Evolutionary conservation across 768 basidiomycete species (phyloP).

Genomic region (Leccinellum rugosiceps): DNA sequence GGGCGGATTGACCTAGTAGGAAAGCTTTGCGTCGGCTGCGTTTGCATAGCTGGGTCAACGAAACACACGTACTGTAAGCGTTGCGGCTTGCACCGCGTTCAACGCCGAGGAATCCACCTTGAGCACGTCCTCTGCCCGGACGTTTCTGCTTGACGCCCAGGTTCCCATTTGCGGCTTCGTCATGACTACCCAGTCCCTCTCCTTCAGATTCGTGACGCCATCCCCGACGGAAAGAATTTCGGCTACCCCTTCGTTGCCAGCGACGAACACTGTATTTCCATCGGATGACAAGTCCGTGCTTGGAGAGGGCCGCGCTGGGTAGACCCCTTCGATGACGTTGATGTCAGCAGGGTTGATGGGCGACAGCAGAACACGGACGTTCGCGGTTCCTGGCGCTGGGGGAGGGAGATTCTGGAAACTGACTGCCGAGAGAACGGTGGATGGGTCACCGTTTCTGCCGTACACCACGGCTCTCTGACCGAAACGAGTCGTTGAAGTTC

Average conservation of each 20-base stretch:
- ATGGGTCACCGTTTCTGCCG: conserved; percentile 55
- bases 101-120: conserved; percentile 52
- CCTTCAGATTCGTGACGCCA: conserved; percentile 45
- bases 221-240: conserved; percentile 59
- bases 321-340: conserved; percentile 81
- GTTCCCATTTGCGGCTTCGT: conserved; percentile 68
- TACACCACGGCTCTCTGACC: conserved; percentile 67
- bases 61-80: conserved; percentile 54
- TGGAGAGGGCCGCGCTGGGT: conserved; percentile 58
- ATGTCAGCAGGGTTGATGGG: conserved; percentile 83
- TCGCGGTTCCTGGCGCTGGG: conserved; percentile 56
- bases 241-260: conserved; percentile 77
- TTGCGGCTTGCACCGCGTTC: conserved; percentile 67
- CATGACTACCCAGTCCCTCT: conserved; percentile 75
- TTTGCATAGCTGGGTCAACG: neutral
- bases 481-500: conserved; percentile 28
- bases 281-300: conserved; percentile 34
- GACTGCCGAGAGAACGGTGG: conserved; percentile 52
- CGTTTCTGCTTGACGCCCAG: conserved; percentile 60
- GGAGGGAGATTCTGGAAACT: conserved; percentile 50
- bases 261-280: conserved; percentile 49
- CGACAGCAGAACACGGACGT: conserved; percentile 64
- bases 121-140: conserved; percentile 54
- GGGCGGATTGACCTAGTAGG: conserved; percentile 75
- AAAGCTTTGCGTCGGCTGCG: neutral